Conservation (phyloP, 148 eudicot genomes). For the Camellia sinensis region DNA sequence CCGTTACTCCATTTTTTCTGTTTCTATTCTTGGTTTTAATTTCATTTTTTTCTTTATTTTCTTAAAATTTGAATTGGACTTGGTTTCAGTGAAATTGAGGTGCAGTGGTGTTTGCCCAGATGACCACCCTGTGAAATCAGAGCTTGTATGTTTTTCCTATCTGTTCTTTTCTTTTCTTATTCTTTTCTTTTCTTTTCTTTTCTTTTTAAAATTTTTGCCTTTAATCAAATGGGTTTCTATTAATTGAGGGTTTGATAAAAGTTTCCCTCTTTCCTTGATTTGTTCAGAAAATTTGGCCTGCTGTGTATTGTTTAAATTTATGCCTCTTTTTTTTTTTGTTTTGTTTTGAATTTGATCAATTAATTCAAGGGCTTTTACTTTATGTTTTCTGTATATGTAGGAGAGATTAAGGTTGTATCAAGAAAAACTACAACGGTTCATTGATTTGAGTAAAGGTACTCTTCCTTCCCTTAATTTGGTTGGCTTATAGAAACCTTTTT, state of each 20-base stretch:
- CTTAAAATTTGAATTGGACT: not conserved
- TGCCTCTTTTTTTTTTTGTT: not conserved
- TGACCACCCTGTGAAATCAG: slow-evolving; percentile 77
- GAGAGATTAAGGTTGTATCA: slow-evolving; percentile 72
- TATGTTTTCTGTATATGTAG: slow-evolving; percentile 33
- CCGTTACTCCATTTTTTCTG: not conserved
- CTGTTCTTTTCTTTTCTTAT: not conserved
- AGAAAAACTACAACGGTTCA: slow-evolving; percentile 60
- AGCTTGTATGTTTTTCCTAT: slow-evolving; percentile 48
- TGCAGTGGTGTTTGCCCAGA: slow-evolving; percentile 81
- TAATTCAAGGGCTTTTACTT: not conserved
- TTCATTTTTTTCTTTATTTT: too few relatives aligned
- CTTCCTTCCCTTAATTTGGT: not conserved
- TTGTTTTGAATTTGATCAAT: not conserved
- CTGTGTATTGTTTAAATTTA: not conserved
- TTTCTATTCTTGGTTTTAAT: not conserved
- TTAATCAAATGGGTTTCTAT: not conserved
- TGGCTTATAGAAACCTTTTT: not conserved
- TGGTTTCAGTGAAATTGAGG: slow-evolving; percentile 70
- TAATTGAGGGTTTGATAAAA: not conserved
- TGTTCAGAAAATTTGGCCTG: not conserved
- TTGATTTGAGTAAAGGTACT: slow-evolving; percentile 71
- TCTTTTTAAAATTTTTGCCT: too few relatives aligned
- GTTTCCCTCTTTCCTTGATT: not conserved
- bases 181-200: too few relatives aligned